A percentile compares a stretch with the other conserved stretches of the same genome.
phyloP scores from a whole-genome alignment of 768 basidiomycete genomes.

The Dioszegia aurantiaca region DNA sequence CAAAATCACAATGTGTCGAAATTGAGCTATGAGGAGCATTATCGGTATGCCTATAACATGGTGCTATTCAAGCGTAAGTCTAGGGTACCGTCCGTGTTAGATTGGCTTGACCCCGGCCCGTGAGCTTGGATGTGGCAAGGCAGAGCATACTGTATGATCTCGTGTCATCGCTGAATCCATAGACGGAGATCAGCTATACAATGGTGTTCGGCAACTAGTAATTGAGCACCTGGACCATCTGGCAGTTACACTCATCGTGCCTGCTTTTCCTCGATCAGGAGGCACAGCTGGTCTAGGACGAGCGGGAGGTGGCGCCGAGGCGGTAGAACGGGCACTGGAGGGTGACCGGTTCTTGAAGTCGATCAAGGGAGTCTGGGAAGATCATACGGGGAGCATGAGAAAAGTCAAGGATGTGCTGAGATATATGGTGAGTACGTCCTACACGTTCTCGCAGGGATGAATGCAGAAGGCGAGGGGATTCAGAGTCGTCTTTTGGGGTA shows the following conservation, averaged over 20 bases:
- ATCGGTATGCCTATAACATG: conserved; percentile 91
- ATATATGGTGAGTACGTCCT: conserved; percentile 94
- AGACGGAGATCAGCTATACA: conserved; percentile 78
- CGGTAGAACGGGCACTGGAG: conserved; percentile 73
- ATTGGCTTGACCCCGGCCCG: no score
- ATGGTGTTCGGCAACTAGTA: conserved; percentile 74
- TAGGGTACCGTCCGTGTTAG: neutral
- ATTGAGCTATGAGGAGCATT: conserved; percentile 88
- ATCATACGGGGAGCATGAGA: conserved; percentile 82
- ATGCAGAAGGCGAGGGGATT: no score
- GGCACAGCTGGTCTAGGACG: conserved; percentile 41
- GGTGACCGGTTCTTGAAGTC: conserved; percentile 82
- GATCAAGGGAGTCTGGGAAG: conserved; percentile 82
- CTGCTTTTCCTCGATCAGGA: conserved; percentile 72
- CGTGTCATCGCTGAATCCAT: neutral
- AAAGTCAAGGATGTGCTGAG: conserved; percentile 85
- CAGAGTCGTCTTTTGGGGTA: no score
- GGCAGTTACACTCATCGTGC: conserved; percentile 70
- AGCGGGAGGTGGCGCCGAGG: conserved; percentile 56
- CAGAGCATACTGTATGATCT: no score
- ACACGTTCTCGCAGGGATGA: no score
- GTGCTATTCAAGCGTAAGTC: conserved; percentile 67
- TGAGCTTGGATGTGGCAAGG: no score
- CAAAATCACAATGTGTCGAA: conserved; percentile 87
- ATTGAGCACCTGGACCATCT: conserved; percentile 77